Percentiles rank a stretch among this genome's conserved stretches.
Conservation (phyloP, 164 flowering plant species). For the Macadamia tetraphylla region DNA sequence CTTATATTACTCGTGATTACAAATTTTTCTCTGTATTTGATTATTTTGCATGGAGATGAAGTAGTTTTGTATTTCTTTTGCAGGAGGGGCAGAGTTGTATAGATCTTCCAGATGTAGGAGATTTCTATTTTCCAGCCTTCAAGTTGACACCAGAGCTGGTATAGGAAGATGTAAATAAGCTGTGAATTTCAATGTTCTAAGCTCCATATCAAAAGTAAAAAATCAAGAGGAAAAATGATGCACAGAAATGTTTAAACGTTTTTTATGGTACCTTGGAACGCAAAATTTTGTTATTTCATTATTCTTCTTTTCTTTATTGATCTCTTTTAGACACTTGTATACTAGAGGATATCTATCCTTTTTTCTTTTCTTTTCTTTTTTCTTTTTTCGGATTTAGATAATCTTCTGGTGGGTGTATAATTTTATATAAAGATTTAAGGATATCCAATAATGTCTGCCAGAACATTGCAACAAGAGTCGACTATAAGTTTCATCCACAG, state of each 20-base stretch:
- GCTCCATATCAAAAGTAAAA: slow-evolving; percentile 9
- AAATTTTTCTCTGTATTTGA: not conserved
- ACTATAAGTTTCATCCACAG: not conserved
- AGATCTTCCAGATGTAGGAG: slow-evolving; percentile 16
- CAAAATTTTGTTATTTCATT: slow-evolving; percentile 5
- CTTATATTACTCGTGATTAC: not conserved
- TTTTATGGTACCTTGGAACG: slow-evolving; percentile 12
- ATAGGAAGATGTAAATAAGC: slow-evolving; percentile 33
- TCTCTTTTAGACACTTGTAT: not conserved
- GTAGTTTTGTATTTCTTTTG: slow-evolving; percentile 4
- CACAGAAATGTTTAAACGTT: slow-evolving; percentile 8
- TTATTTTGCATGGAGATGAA: not conserved
- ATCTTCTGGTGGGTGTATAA: slow-evolving; percentile 15
- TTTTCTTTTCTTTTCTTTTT: not conserved
- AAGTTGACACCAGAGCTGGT: slow-evolving; percentile 15
- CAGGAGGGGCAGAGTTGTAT: slow-evolving; percentile 27
- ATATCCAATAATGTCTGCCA: not conserved
- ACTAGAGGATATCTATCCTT: not conserved
- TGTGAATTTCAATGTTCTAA: slow-evolving; percentile 17
- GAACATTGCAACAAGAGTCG: not conserved
- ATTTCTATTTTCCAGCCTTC: slow-evolving; percentile 10
- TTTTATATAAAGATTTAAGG: slow-evolving; percentile 7
- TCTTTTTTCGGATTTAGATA: not conserved
- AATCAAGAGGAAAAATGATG: not conserved
- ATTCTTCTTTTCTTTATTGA: not conserved